phyloP scores from a whole-genome alignment of 352 stramenopile genomes.

The Phytophthora pinifolia region DNA sequence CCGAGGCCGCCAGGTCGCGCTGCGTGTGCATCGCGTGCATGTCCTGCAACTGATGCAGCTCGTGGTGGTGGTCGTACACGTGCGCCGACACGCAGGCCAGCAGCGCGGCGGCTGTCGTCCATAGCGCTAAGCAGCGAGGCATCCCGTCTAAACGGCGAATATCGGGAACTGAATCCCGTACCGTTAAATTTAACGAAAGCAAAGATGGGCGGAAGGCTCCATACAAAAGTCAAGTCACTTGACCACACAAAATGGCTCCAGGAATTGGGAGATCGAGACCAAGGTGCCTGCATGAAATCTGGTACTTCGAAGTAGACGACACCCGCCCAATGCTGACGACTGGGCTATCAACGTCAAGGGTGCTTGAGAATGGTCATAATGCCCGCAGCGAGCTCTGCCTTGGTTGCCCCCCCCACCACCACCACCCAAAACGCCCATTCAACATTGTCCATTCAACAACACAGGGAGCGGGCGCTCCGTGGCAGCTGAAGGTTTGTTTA shows the following conservation, averaged over 20 bases:
- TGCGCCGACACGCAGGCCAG: slow-evolving; percentile 20
- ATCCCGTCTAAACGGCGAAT: slow-evolving; percentile 9
- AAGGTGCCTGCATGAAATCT: no score
- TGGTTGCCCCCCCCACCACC: no score
- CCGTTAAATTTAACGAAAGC: slow-evolving; percentile 9
- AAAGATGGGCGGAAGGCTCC: slow-evolving; percentile 12
- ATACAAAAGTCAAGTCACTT: slow-evolving; percentile 14
- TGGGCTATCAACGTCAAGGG: no score
- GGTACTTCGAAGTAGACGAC: no score
- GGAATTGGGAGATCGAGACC: background rate
- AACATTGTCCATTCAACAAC: slow-evolving; percentile 15
- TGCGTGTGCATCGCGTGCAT: slow-evolving; percentile 30
- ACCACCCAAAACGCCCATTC: no score
- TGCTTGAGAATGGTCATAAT: no score
- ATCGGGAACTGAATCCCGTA: slow-evolving; percentile 1
- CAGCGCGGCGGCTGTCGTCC: slow-evolving; percentile 4
- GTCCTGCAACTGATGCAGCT: slow-evolving; percentile 39
- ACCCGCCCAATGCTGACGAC: no score
- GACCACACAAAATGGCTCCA: background rate
- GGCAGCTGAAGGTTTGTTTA: slow-evolving; percentile 17
- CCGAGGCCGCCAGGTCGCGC: slow-evolving; percentile 29
- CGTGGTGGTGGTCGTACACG: slow-evolving; percentile 31
- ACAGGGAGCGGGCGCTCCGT: no score
- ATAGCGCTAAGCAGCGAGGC: slow-evolving; percentile 10
- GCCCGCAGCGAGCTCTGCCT: no score